Base-by-base conservation (phyloP, 139 green algal genomes). In the Mychonastes homosphaera region DNA sequence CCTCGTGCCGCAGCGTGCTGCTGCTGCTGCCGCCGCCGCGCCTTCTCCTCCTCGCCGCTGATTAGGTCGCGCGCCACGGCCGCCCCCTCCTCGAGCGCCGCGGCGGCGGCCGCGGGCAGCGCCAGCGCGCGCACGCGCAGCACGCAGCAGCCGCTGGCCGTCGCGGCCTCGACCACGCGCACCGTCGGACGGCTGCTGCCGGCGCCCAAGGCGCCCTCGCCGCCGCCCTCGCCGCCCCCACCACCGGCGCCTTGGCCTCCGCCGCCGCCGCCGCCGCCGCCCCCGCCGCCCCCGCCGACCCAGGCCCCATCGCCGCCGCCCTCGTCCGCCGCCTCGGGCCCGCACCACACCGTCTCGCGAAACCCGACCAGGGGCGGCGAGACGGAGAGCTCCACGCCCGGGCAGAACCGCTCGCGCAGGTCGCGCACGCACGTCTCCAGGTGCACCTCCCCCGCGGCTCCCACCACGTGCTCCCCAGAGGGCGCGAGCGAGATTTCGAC, bases 351-450 rank as follows among this genome's bases (percentile, higher is more conserved):
- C 9, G 73, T 83, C 75, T 96, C 89, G 15, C 79, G 67, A 70
- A 98, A 98, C 0, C 84, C 82, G 4, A 98, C 88, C 41, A 99
- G 79, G 0, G 92, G 92, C 1, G 83, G 73, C 8, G 90, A 97
- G 40, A 97, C 91, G 33, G 79, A 53, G 15, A 4, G 24, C 19
- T 9, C 6, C 23, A 23, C 23, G 41, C 41, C 41, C 9, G 19
- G 19, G 6, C 9, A 9, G 74, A 97, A 99, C 9, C 88, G 63
- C 69, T 96, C 86, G 63, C 62, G 58, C 46, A 99, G 73, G 71
- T 99, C 92, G 65, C 94, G 91, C 44, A 99, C 67, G 60, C 86
- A 92, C 5, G 85, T 94, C 77, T 96, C 86, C 54, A 99, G 67
- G 76, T 99, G 92, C 52, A 98, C 90, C 71, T 99, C 92, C 1